Evolutionary conservation across 371 early-diverging fungal genomes (phyloP).

Genomic region (Batrachochytrium dendrobatidis): DNA sequence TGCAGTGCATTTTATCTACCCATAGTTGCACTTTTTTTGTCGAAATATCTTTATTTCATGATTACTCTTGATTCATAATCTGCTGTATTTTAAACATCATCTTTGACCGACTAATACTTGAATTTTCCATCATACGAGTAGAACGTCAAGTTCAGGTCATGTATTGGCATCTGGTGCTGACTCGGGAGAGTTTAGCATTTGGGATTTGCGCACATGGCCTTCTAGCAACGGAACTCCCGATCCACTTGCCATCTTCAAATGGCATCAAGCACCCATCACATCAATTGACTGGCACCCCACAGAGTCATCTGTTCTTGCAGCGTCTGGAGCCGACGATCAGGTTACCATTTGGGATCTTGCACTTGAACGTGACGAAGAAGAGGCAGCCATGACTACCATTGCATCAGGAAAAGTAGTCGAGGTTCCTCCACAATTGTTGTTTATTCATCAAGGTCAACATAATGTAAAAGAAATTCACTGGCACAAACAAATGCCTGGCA

Average conservation of each 20-base stretch:
- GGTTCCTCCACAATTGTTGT: conserved; percentile 92
- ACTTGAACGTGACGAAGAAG: conserved; percentile 87
- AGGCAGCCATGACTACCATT: conserved; percentile 23
- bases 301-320: conserved; percentile 88
- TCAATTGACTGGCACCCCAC: conserved; percentile 95
- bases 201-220: conserved; percentile 85
- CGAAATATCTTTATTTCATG: conserved; percentile 11
- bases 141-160: conserved; percentile 42
- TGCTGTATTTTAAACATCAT: no score
- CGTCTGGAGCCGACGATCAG: conserved; percentile 91
- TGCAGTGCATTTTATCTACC: conserved; percentile 6
- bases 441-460: conserved; percentile 89
- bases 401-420: conserved; percentile 56
- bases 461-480: conserved; percentile 94
- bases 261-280: conserved; percentile 89
- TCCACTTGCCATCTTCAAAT: conserved; percentile 92
- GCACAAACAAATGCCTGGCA: conserved; percentile 88
- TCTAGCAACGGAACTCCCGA: conserved; percentile 46
- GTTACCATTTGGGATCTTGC: conserved; percentile 96
- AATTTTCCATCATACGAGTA: no score
- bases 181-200: conserved; percentile 87
- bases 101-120: no score
- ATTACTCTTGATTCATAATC: not conserved
- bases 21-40: conserved; percentile 24
- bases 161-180: conserved; percentile 90